phyloP scores from a whole-genome alignment of 306 rosid genomes.

The Benincasa hispida region DNA sequence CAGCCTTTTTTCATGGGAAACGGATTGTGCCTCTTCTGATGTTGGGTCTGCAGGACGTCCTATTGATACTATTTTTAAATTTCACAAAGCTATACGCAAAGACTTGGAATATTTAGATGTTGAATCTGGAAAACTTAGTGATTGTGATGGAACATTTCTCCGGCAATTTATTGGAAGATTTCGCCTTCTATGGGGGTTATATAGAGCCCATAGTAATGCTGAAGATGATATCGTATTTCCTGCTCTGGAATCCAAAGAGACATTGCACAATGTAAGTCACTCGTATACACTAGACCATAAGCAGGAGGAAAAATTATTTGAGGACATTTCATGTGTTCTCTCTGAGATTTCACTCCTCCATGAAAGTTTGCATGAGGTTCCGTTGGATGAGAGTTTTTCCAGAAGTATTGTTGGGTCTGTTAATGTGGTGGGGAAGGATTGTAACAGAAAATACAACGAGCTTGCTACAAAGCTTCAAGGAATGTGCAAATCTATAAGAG shows the following conservation, averaged over 20 bases:
- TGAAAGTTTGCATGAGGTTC: slow-evolving; percentile 39
- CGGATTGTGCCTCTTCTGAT: slow-evolving; percentile 52
- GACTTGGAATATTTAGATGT: slow-evolving; percentile 95
- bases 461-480: slow-evolving; percentile 98
- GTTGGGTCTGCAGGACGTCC: slow-evolving; percentile 73
- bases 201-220: slow-evolving; percentile 98
- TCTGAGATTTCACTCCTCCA: slow-evolving; percentile 79
- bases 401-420: slow-evolving; percentile 24
- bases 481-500: slow-evolving; percentile 92
- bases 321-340: slow-evolving; percentile 74
- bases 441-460: slow-evolving; percentile 57
- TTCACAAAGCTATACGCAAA: slow-evolving; percentile 94
- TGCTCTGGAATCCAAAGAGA: slow-evolving; percentile 92
- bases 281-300: slow-evolving; percentile 91
- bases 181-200: slow-evolving; percentile 94
- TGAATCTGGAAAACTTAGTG: slow-evolving; percentile 94
- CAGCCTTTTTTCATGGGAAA: slow-evolving; percentile 91
- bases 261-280: slow-evolving; percentile 95
- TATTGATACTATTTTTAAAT: slow-evolving; percentile 94
- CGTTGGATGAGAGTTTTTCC: slow-evolving; percentile 25
- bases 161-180: slow-evolving; percentile 84
- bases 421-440: slow-evolving; percentile 24
- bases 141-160: slow-evolving; percentile 62
- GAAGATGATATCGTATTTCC: slow-evolving; percentile 99
- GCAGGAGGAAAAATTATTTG: slow-evolving; percentile 87